Conservation (phyloP, 2,329 filamentous ascomycete genomes). For the Kalaharituber pfeilii region DNA sequence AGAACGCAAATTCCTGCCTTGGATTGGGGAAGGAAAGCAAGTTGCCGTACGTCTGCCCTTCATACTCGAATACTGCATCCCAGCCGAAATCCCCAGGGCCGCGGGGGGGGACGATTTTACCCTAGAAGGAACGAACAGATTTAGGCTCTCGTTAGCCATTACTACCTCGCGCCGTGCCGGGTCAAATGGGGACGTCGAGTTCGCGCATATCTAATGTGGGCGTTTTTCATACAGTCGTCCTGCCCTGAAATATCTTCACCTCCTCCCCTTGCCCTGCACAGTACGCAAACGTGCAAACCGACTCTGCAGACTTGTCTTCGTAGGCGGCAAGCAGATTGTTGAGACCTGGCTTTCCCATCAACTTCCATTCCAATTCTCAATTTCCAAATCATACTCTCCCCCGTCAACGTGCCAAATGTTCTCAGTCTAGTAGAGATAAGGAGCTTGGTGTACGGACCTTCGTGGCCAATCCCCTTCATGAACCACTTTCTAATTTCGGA, state of each 20-base stretch:
- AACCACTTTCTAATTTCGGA: slow-evolving; percentile 92
- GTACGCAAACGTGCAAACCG: slow-evolving; percentile 92
- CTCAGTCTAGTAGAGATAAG: neutral
- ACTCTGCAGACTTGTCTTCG: slow-evolving; percentile 76
- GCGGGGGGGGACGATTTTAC: slow-evolving; percentile 69
- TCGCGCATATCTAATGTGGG: neutral
- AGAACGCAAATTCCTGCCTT: neutral
- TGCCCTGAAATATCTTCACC: slow-evolving; percentile 76
- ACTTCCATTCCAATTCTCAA: too few relatives aligned
- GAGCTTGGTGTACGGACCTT: slow-evolving; percentile 32
- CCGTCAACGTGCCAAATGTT: too few relatives aligned
- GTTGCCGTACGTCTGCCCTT: slow-evolving; percentile 51
- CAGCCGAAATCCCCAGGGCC: slow-evolving; percentile 69
- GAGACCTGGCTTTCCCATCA: slow-evolving; percentile 28
- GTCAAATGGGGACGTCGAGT: too few relatives aligned
- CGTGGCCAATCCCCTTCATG: slow-evolving; percentile 61
- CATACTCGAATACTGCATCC: slow-evolving; percentile 88
- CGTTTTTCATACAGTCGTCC: slow-evolving; percentile 47
- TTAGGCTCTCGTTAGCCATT: too few relatives aligned
- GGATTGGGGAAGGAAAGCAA: neutral
- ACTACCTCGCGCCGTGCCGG: too few relatives aligned
- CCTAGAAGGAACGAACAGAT: slow-evolving; percentile 28
- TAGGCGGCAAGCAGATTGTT: slow-evolving; percentile 84
- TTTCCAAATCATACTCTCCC: too few relatives aligned
- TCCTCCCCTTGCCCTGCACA: slow-evolving; percentile 69